These are phyloP conservation scores for Penicillium sp. DNA, from an alignment of 2,329 filamentous ascomycete species.

Conservation along the genomic window DNA sequence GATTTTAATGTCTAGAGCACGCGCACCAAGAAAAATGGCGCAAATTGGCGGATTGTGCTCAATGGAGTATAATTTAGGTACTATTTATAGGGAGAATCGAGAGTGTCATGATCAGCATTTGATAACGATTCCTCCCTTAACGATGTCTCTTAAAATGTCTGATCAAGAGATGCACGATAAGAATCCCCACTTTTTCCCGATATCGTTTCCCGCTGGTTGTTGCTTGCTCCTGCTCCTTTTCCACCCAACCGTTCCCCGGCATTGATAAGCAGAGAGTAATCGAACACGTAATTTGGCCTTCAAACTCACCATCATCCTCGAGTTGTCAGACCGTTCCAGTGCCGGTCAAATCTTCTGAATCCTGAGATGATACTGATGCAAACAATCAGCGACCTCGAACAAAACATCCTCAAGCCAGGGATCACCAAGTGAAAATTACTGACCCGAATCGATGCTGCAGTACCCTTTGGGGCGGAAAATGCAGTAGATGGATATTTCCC, in stretches of 20 bases:
- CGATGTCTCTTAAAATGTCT: too few relatives aligned
- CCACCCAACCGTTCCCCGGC: background rate
- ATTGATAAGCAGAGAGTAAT: background rate
- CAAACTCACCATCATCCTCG: background rate
- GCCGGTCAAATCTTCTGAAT: background rate
- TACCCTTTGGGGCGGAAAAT: background rate
- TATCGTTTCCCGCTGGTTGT: background rate
- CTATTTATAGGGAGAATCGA: too few relatives aligned
- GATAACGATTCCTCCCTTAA: too few relatives aligned
- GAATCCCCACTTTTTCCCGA: background rate
- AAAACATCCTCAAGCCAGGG: background rate
- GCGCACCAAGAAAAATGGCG: background rate
- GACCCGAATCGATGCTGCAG: background rate
- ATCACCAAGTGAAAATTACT: background rate
- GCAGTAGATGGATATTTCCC: background rate
- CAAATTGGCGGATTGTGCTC: background rate
- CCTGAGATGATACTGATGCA: background rate
- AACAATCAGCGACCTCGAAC: background rate
- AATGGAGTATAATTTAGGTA: too few relatives aligned
- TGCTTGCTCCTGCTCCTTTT: background rate
- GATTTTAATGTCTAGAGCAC: background rate
- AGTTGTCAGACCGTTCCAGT: background rate
- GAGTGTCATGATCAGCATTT: too few relatives aligned
- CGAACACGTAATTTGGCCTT: background rate
- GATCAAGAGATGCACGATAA: too few relatives aligned